A percentile compares a stretch with the other conserved stretches of the same genome.
Evolutionary conservation across 164 flowering plant genomes (phyloP).

Genomic region (Annona squamosa): DNA sequence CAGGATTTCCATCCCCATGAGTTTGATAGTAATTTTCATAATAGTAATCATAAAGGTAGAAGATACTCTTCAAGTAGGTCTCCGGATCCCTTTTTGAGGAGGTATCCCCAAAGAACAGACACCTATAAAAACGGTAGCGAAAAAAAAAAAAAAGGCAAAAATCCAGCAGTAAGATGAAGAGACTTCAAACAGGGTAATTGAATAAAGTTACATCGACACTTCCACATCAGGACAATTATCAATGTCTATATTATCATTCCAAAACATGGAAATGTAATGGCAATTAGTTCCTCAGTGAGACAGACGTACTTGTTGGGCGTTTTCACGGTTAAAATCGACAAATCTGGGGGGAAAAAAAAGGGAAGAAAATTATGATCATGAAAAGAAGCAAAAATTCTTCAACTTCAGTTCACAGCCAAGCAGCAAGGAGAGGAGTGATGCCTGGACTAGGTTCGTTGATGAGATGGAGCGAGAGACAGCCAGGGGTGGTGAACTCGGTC

Average conservation of each 20-base stretch:
- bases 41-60: constrained; percentile 60
- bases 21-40: constrained; percentile 23
- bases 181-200: not conserved
- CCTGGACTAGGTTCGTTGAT: constrained; percentile 63
- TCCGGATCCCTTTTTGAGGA: constrained; percentile 83
- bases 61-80: constrained; percentile 44
- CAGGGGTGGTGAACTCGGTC: constrained; percentile 91
- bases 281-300: too few relatives aligned
- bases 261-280: too few relatives aligned
- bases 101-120: constrained; percentile 76
- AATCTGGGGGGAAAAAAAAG: constrained; percentile 30
- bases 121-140: constrained; percentile 27
- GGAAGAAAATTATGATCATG: constrained; percentile 1
- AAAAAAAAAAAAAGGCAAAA: constrained; percentile 7
- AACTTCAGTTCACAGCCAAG: not conserved
- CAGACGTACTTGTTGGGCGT: constrained; percentile 68
- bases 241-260: too few relatives aligned
- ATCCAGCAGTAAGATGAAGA: not conserved
- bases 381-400: not conserved
- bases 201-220: too few relatives aligned
- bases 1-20: constrained; percentile 22
- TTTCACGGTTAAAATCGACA: constrained; percentile 66
- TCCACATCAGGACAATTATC: too few relatives aligned
- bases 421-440: constrained; percentile 9
- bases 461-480: constrained; percentile 66